These are phyloP conservation scores for Aspergillus bombycis DNA, from an alignment of 2,329 filamentous ascomycete species.

Conservation along the genomic window DNA sequence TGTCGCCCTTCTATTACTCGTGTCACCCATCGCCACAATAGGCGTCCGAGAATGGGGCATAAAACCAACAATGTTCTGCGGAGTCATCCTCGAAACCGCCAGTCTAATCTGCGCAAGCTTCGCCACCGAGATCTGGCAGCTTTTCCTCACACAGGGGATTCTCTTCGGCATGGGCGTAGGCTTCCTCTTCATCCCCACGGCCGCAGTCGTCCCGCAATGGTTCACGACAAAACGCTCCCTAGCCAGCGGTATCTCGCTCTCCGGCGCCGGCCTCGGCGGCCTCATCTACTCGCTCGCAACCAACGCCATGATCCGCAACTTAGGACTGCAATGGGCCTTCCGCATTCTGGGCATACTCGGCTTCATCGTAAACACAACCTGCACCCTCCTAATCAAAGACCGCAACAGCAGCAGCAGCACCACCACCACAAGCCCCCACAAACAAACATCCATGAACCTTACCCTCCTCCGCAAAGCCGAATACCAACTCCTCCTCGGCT, in stretches of 20 bases:
- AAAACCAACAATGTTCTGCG: slow-evolving; percentile 33
- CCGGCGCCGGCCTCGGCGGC: slow-evolving; percentile 47
- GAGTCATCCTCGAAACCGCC: slow-evolving; percentile 35
- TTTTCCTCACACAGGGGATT: slow-evolving; percentile 47
- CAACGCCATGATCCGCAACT: slow-evolving; percentile 39
- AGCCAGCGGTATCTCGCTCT: slow-evolving; percentile 44
- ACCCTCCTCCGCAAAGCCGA: not conserved
- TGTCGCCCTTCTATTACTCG: slow-evolving; percentile 24
- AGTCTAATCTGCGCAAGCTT: slow-evolving; percentile 45
- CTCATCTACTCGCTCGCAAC: slow-evolving; percentile 40
- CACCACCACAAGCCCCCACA: not conserved
- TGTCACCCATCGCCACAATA: slow-evolving; percentile 26
- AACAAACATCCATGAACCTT: not conserved
- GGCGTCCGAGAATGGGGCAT: slow-evolving; percentile 27
- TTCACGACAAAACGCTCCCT: slow-evolving; percentile 44
- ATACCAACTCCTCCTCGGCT: slow-evolving; percentile 28
- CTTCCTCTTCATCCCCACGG: slow-evolving; percentile 43
- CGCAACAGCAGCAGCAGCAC: not conserved
- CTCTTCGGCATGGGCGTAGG: slow-evolving; percentile 46
- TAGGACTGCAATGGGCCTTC: slow-evolving; percentile 47
- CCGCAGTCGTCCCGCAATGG: slow-evolving; percentile 47
- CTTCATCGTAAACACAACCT: slow-evolving; percentile 42
- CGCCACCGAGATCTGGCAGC: slow-evolving; percentile 41
- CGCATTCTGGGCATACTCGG: slow-evolving; percentile 36
- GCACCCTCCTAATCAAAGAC: slow-evolving; percentile 26